Evolutionary conservation across 331 rosid genomes (phyloP).

Genomic region (Erythrophleum ivorense): DNA sequence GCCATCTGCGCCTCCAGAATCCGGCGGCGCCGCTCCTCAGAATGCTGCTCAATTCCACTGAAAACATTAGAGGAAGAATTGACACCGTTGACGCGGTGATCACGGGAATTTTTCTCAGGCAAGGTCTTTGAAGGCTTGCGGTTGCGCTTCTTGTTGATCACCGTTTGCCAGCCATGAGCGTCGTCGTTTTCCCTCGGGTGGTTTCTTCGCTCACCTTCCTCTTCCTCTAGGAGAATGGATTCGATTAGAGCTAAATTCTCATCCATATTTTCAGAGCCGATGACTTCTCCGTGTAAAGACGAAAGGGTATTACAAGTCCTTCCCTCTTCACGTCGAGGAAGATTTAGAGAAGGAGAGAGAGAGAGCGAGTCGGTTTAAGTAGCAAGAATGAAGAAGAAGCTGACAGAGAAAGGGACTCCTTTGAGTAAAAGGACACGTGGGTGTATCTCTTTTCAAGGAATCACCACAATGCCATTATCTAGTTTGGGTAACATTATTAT

Average conservation of each 20-base stretch:
- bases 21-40: conserved; percentile 59
- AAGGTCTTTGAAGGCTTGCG: conserved; percentile 43
- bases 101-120: conserved; percentile 11
- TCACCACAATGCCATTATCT: conserved; percentile 35
- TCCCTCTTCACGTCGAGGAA: conserved; percentile 16
- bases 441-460: conserved; percentile 12
- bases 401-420: conserved; percentile 29
- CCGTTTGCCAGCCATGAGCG: conserved; percentile 59
- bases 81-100: conserved; percentile 24
- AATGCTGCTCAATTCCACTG: conserved; percentile 55
- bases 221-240: conserved; percentile 59
- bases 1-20: conserved; percentile 46
- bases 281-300: background rate
- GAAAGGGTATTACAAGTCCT: background rate
- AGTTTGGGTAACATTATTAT: background rate
- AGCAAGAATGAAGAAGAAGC: conserved; percentile 13
- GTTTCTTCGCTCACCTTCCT: conserved; percentile 43
- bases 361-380: conserved; percentile 15
- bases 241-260: conserved; percentile 65
- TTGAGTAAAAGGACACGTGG: conserved; percentile 53
- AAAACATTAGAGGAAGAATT: conserved; percentile 44
- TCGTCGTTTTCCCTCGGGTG: conserved; percentile 13
- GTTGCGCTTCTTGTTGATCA: conserved; percentile 58
- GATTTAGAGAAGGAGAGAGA: background rate
- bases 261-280: conserved; percentile 48